Base-by-base conservation (phyloP, 2,329 filamentous ascomycete species). In the Trichoderma atrobrunneum region DNA sequence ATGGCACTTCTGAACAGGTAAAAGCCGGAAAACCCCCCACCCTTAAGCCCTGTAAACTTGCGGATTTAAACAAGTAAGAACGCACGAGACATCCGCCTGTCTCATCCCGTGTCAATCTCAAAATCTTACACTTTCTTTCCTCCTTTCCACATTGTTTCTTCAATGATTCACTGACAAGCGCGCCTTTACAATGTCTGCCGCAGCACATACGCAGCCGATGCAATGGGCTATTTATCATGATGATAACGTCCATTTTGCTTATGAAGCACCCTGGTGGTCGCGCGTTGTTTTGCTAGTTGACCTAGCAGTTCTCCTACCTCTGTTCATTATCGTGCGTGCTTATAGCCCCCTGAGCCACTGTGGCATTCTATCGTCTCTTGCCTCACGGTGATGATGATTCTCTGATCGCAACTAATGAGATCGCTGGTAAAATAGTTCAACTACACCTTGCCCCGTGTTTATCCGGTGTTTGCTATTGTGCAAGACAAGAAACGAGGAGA, bases 401-500 rank as follows among this genome's bases (percentile, higher is more conserved):
- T 21, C 18, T 48, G 18, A 48, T 21, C 43, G 10, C 28, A 43
- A 34, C 65, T 48, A 59, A 59, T 24, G 12, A 21, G n/a, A 11
- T 48, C n/a, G 16, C 12, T 16, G 51, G 34, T 24, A n/a, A 11
- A 11, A n/a, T 24, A 88, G 86, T 76, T 85, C 73, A 76, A 79
- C 69, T 90, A 90, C 81, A 87, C 87, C 7, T 78, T 89, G 63
- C 78, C 82, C 63, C 80, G 80, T 62, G 77, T 90, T 76, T 87
- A 85, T 77, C 85, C 87, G 59, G 84, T 85, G 63, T 83, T 89
- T 73, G 86, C 87, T 78, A 88, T 89, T 73, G 80, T 89, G 74
- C 87, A 90, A 76, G 86, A 89, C 79, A 86, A 88, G 65, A 84
- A 84, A 67, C 85, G 87, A 62, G 85, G 87, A 5, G 82, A 83